Base-by-base conservation (phyloP, 176 grass and related monocot species). In the Bromus sterilis region DNA sequence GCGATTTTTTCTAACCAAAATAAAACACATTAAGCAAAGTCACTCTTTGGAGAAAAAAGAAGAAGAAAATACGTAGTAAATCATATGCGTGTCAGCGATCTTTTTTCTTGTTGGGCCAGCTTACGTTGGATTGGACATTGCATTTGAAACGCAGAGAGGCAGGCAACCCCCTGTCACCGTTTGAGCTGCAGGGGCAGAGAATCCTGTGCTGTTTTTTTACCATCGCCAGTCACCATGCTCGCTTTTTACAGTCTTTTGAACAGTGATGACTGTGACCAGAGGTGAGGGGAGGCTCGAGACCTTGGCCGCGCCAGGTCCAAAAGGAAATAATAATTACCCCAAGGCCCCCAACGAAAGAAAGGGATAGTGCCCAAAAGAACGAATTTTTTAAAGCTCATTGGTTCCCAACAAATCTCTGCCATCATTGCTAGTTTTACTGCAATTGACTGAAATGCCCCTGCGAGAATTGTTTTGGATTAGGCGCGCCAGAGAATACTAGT, bases 241-340 rank as follows among this genome's bases (percentile, higher is more conserved):
- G 2, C 81, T 84, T 88, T 88, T 84, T 59, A 84, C 75, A 39
- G 68, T 75, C 69, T 80, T 88, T 75, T 88, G 48, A 75, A 80
- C 39, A 80, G 81, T 83, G 77, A 78, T 84, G 78, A 83, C 20
- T 35, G 49, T 43, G 68, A 88, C 86, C 46, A 60, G 49, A 51
- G 2, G 67, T n/a, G n/a, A n/a, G 28, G 67, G 18, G 25, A 70
- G 76, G 40, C 70, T 69, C 78, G 74, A 78, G 70, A 44, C 58
- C 58, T 30, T 13, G 46, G 55, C 69, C 25, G 13, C 24, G 13
- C 24, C 65, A 44, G 74, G 66, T 73, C 74, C 75, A 79, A 78
- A 88, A 83, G 67, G 11, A 88, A 84, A 84, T 84, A 84, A 65
- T 78, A 88, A 84, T 88, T 66, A 59, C 81, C 81, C 35, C 48